Conservation (phyloP, 225 moss, liverwort and hornwort genomes). For the Physcomitrium patens region DNA sequence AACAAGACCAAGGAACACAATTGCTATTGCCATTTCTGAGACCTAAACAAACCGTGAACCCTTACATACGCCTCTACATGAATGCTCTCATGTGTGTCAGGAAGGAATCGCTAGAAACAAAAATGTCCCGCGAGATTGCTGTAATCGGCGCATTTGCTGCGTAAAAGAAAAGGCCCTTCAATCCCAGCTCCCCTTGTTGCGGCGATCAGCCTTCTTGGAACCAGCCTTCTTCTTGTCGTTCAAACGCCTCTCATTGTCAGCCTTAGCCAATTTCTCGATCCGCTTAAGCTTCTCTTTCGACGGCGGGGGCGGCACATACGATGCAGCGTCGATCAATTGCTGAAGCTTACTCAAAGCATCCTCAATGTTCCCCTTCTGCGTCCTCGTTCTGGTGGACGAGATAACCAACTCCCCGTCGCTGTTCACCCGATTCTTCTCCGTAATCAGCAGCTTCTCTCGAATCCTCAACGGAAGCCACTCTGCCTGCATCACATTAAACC, state of each 20-base stretch:
- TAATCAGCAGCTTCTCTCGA: conserved; percentile 80
- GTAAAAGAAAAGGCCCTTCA: conserved; percentile 27
- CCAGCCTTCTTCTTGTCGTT: conserved; percentile 79
- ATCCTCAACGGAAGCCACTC: conserved; percentile 85
- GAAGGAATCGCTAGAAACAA: not conserved
- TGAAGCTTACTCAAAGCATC: conserved; percentile 85
- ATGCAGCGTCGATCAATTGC: conserved; percentile 84
- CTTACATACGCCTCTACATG: not conserved
- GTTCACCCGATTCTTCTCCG: conserved; percentile 91
- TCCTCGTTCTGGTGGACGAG: conserved; percentile 90
- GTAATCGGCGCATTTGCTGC: not conserved
- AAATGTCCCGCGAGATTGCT: not conserved
- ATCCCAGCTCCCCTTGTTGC: conserved; percentile 95
- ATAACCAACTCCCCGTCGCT: conserved; percentile 93
- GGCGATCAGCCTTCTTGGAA: conserved; percentile 79
- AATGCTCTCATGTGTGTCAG: not conserved
- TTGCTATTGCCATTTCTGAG: not conserved
- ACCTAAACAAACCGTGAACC: not conserved
- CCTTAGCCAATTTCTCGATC: conserved; percentile 81
- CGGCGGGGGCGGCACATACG: conserved; percentile 94
- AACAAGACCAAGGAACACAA: not conserved
- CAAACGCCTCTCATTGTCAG: conserved; percentile 89
- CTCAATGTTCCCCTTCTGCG: conserved; percentile 90
- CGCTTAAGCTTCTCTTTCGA: conserved; percentile 87
- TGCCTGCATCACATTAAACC: conserved; percentile 85